Percentiles rank a stretch among this genome's conserved stretches.
Conservation (phyloP, 2,329 filamentous ascomycete genomes). For the Botrytis pseudocinerea region DNA sequence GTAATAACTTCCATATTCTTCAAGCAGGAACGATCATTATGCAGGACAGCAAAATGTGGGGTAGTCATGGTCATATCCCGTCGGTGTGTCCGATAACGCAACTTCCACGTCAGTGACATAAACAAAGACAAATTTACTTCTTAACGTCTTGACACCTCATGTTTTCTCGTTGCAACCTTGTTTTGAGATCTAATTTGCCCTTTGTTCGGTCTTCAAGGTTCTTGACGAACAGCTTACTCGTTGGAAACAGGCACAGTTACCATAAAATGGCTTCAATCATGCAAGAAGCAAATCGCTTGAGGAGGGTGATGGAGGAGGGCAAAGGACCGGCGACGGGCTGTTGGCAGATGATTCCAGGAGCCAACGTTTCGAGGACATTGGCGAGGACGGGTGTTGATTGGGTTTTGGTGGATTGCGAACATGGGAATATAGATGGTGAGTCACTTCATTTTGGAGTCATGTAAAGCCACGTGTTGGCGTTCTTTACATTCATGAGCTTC, state of each 20-base stretch:
- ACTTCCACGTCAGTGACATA: neutral
- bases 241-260: neutral
- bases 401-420: constrained; percentile 62
- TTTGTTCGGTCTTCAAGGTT: neutral
- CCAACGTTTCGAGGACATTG: constrained; percentile 59
- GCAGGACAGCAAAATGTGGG: constrained; percentile 12
- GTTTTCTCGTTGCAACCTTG: neutral
- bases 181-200: neutral
- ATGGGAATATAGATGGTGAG: constrained; percentile 56
- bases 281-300: constrained; percentile 49
- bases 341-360: constrained; percentile 63
- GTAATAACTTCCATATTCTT: neutral
- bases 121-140: neutral
- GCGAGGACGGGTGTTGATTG: constrained; percentile 66
- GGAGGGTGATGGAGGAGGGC: constrained; percentile 50
- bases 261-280: constrained; percentile 35
- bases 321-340: constrained; percentile 53
- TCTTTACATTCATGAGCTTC: neutral
- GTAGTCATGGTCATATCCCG: neutral
- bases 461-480: neutral
- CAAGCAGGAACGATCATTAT: constrained; percentile 13
- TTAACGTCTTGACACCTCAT: neutral
- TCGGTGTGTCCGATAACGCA: constrained; percentile 10
- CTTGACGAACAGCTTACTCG: neutral
- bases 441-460: constrained; percentile 8